phyloP scores from a whole-genome alignment of 2,329 filamentous ascomycete species.

The Penicillium hordei region DNA sequence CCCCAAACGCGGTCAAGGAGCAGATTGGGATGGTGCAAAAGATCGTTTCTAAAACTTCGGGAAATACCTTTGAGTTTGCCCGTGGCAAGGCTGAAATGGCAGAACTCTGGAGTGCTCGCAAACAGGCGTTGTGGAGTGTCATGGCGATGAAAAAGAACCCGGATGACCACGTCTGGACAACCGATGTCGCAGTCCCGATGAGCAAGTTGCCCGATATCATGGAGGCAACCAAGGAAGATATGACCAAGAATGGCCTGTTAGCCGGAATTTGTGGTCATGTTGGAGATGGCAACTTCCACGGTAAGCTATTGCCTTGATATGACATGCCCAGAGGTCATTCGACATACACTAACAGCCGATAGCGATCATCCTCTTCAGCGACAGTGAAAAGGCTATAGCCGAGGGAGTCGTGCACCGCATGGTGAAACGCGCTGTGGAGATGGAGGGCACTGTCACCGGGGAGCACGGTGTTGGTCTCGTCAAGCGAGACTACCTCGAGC shows the following conservation, averaged over 20 bases:
- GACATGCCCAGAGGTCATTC: neutral
- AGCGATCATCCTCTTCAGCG: conserved; percentile 63
- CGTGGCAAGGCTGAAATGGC: conserved; percentile 62
- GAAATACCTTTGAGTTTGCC: conserved; percentile 68
- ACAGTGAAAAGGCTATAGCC: conserved; percentile 55
- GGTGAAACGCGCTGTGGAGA: conserved; percentile 67
- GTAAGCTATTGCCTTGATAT: conserved; percentile 37
- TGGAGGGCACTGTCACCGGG: conserved; percentile 71
- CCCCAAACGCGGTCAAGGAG: conserved; percentile 61
- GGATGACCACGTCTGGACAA: conserved; percentile 70
- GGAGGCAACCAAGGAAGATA: conserved; percentile 66
- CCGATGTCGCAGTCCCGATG: conserved; percentile 77
- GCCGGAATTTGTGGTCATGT: conserved; percentile 71
- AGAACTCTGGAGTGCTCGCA: conserved; percentile 73
- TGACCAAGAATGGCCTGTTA: conserved; percentile 61
- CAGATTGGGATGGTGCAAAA: conserved; percentile 62
- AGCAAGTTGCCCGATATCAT: conserved; percentile 71
- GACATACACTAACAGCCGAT: neutral
- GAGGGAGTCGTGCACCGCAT: conserved; percentile 65
- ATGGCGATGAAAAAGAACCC: conserved; percentile 63
- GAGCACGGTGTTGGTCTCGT: conserved; percentile 71
- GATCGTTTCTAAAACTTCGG: conserved; percentile 55
- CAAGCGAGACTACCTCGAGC: conserved; percentile 64
- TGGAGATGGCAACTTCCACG: conserved; percentile 73
- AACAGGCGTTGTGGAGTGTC: conserved; percentile 71